Evolutionary conservation across 768 basidiomycete species (phyloP), one percentile per base, ranked within the genome.

Genomic region (Boletus rubescentipes): DNA sequence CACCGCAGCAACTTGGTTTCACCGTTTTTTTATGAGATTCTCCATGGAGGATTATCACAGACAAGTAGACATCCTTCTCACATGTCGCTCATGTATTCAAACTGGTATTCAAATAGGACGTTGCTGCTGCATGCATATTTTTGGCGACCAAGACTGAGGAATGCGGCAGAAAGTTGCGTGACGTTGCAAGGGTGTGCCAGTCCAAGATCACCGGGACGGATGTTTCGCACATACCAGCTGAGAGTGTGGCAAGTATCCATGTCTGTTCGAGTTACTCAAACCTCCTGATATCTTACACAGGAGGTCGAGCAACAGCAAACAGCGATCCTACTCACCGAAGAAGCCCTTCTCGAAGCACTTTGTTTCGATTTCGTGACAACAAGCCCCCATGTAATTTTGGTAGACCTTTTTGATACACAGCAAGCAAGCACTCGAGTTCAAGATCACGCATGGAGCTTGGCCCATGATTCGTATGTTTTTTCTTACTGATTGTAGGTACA

Each of bases 61-160:
- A 91, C 88, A 71, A 58, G 76, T 72, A 55, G 32, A 35, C 35
- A 54, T 40, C n/a, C 57, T 49, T 43, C 49, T 39, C 32, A 5
- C 46, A 11, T 44, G 21, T 57, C 53, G 37, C 51, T 42, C 58
- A 12, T 40, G 26, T 47, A 41, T 51, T 57, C 61, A 57, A 44
- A 47, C 54, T 6, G 18, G 32, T 44, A 29, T 35, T 32, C 35
- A 26, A 7, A 51, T 58, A 93, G 91, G 86, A 91, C 60, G 85
- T 91, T 38, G 91, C 92, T 29, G 91, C 89, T 12, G 79, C 91
- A 5, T 93, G 90, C 67, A 83, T 93, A 55, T 93, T 93, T 64
- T 79, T 93, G 53, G 89, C 91, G 1, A 91, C 91, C n/a, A 93
- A 93, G 69, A 93, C 90, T 1, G 91, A 93, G 67, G 91, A 93